phyloP scores from a whole-genome alignment of 2,329 filamentous ascomycete species.

The Fusarium beomiforme region DNA sequence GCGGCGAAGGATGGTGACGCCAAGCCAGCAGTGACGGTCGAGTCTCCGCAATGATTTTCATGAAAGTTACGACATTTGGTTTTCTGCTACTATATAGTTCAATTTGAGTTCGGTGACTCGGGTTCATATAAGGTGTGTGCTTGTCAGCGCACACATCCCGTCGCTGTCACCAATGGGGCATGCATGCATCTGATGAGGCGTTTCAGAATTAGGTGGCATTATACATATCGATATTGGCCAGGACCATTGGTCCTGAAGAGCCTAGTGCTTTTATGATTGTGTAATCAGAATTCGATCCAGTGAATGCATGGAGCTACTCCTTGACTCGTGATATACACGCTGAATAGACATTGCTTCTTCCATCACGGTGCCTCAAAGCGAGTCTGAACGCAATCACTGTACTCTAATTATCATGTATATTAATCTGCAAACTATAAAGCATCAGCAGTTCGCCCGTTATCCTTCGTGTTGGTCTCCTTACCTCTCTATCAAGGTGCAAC shows the following conservation, averaged over 20 bases:
- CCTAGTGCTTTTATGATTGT: constrained; percentile 14
- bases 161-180: constrained; percentile 20
- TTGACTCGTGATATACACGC: not conserved
- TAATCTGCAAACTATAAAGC: not conserved
- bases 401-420: not conserved
- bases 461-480: not conserved
- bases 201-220: constrained; percentile 41
- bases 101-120: not conserved
- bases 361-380: not conserved
- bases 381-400: not conserved
- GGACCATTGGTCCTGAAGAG: constrained; percentile 26
- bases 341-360: not conserved
- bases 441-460: not conserved
- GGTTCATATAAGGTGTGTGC: constrained; percentile 14
- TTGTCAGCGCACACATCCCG: constrained; percentile 22
- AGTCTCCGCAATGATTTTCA: constrained; percentile 42
- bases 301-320: not conserved
- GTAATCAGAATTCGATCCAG: not conserved
- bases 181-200: constrained; percentile 45
- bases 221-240: constrained; percentile 20
- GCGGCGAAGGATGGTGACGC: constrained; percentile 35
- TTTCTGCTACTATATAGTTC: constrained; percentile 11
- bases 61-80: constrained; percentile 23
- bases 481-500: constrained; percentile 1
- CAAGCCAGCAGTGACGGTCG: constrained; percentile 41